These are phyloP conservation scores for Davidsoniella australis DNA, from an alignment of 2,329 filamentous ascomycete genomes.

Conservation along the genomic window DNA sequence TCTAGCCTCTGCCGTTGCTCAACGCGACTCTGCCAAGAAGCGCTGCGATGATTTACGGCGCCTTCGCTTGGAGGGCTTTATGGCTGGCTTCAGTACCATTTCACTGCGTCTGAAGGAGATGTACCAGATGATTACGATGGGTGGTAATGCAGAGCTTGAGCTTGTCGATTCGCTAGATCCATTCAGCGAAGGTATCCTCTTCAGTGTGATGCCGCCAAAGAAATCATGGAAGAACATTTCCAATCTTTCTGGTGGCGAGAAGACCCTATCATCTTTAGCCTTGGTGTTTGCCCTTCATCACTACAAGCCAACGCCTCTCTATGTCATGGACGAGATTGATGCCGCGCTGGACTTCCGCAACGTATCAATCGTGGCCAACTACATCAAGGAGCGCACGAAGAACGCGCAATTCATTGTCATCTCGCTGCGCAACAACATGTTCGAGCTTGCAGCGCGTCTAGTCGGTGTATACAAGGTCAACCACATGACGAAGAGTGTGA, in stretches of 20 bases:
- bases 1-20: constrained; percentile 56
- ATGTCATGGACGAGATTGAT: constrained; percentile 99
- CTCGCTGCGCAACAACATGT: constrained; percentile 97
- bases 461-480: constrained; percentile 99
- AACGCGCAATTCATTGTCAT: constrained; percentile 99
- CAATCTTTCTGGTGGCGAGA: constrained; percentile 90
- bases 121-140: constrained; percentile 99
- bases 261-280: constrained; percentile 83
- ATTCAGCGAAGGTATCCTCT: constrained; percentile 90
- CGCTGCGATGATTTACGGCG: constrained; percentile 83
- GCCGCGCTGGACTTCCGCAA: constrained; percentile 95
- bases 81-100: constrained; percentile 91
- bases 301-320: constrained; percentile 92
- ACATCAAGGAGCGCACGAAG: constrained; percentile 98
- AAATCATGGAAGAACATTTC: constrained; percentile 99
- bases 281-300: constrained; percentile 97
- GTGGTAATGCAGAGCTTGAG: constrained; percentile 92
- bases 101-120: constrained; percentile 94
- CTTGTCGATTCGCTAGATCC: constrained; percentile 91
- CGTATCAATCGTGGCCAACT: constrained; percentile 93
- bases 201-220: constrained; percentile 98
- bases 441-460: constrained; percentile 85
- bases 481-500: constrained; percentile 91
- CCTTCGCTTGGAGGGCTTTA: constrained; percentile 85
- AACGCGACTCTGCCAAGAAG: constrained; percentile 77